Base-by-base conservation (phyloP, 2,329 filamentous ascomycete genomes). In the Fusarium mexicanum region DNA sequence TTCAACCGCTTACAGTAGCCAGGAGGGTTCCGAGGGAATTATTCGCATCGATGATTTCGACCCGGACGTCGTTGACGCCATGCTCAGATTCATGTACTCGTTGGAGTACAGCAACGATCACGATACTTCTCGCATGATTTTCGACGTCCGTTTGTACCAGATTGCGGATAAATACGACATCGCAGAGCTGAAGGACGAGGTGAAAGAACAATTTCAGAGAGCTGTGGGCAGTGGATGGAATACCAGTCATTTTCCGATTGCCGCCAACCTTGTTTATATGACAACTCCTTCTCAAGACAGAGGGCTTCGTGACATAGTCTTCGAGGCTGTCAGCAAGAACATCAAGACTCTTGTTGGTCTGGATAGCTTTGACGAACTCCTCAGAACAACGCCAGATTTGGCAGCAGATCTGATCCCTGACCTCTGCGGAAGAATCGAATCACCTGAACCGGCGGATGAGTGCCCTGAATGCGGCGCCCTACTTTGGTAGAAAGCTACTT, bases 101-200 rank as follows among this genome's bases (percentile, higher is more conserved):
- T 37, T 53, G 4, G 48, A 53, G 8, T 53, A 53, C 31, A 7
- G 3, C 3, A 51, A 35, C 22, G n/a, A 12, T 3, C 2, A 35
- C 1, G 31, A 17, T 2, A 51, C 48, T 14, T 7, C 48, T 0
- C 3, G 4, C 6, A 51, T 51, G 31, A 8, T 51, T 1, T 51
- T 53, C 2, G 31, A 53, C 31, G 48, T n/a, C 31, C 48, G 6
- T 2, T 20, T 53, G n/a, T 37, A 5, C 0, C 48, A 53, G 22
- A 53, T 53, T 14, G 48, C 31, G 2, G 48, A 53, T 3, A 53
- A 53, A 6, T 53, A 53, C 17, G 48, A 37, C 17, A 53, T 53
- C 13, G 0, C n/a, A 0, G 31, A 33, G 0, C 22, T 37, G 3
- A 53, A 5, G 31, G 3, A 31, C 0, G 48, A 37, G 31, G 33